A percentile compares a stretch with the other conserved stretches of the same genome.
Evolutionary conservation across 441 rosid genomes (phyloP).

Genomic region (Corymbia citriodora): DNA sequence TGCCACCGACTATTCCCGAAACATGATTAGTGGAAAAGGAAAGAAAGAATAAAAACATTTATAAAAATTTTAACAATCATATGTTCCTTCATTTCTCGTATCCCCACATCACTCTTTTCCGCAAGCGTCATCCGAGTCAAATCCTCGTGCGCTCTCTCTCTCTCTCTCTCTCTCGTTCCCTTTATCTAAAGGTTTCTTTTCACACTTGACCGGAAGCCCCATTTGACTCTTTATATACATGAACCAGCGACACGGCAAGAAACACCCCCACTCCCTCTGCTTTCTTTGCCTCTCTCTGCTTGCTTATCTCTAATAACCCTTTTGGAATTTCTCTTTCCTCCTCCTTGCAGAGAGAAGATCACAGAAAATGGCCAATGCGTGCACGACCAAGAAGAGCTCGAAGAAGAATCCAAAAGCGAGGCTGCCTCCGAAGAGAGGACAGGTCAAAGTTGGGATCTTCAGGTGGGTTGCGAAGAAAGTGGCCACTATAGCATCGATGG

Average conservation of each 20-base stretch:
- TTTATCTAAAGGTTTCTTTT: neutral
- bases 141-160: neutral
- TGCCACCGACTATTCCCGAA: neutral
- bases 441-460: slow-evolving; percentile 17
- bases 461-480: neutral
- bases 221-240: neutral
- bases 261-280: neutral
- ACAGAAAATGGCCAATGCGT: neutral
- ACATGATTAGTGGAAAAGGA: neutral
- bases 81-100: neutral
- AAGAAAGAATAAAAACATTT: too few relatives aligned
- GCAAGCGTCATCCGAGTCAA: neutral
- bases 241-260: neutral
- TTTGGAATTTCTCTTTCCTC: neutral
- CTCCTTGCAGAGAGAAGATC: neutral
- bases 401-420: neutral
- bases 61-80: neutral
- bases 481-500: neutral
- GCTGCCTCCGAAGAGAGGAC: slow-evolving; percentile 32
- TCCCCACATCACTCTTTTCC: neutral
- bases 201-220: neutral
- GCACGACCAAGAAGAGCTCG: neutral
- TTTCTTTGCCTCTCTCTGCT: neutral
- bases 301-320: neutral
- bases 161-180: neutral